A percentile compares a stretch with the other conserved stretches of the same genome.
phyloP scores from a whole-genome alignment of 2,329 filamentous ascomycete genomes.

The Trichophyton mentagrophytes region DNA sequence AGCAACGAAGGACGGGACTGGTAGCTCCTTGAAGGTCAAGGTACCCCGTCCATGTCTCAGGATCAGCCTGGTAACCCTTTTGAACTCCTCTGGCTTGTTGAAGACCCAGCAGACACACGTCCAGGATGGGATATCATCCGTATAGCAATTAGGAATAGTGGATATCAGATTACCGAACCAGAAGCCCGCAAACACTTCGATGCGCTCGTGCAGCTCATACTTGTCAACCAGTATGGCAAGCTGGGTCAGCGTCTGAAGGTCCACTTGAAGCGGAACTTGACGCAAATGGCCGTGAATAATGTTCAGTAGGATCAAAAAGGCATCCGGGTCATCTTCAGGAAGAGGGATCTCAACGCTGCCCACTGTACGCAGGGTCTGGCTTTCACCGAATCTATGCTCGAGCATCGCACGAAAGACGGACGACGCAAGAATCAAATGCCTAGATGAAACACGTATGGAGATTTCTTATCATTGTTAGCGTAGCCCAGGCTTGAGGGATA shows the following conservation, averaged over 20 bases:
- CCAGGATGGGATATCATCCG: slow-evolving; percentile 12
- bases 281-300: slow-evolving; percentile 23
- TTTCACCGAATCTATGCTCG: slow-evolving; percentile 12
- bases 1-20: slow-evolving; percentile 12
- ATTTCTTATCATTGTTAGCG: slow-evolving; percentile 10
- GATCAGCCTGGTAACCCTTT: slow-evolving; percentile 10
- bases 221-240: slow-evolving; percentile 15
- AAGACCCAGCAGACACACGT: slow-evolving; percentile 15
- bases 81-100: slow-evolving; percentile 11
- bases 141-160: slow-evolving; percentile 11
- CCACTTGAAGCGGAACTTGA: slow-evolving; percentile 14
- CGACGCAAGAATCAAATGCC: slow-evolving; percentile 14
- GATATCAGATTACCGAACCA: slow-evolving; percentile 13
- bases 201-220: slow-evolving; percentile 13
- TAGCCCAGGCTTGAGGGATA: too few relatives aligned
- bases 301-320: slow-evolving; percentile 20
- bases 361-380: slow-evolving; percentile 8
- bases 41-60: slow-evolving; percentile 11
- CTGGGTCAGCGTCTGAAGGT: slow-evolving; percentile 11
- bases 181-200: slow-evolving; percentile 12
- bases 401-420: slow-evolving; percentile 15
- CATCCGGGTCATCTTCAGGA: slow-evolving; percentile 21
- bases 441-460: slow-evolving; percentile 12
- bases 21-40: slow-evolving; percentile 8
- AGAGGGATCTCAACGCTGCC: slow-evolving; percentile 15